Conservation (phyloP, 2,329 filamentous ascomycete genomes). For the Dissoconium aciculare region DNA sequence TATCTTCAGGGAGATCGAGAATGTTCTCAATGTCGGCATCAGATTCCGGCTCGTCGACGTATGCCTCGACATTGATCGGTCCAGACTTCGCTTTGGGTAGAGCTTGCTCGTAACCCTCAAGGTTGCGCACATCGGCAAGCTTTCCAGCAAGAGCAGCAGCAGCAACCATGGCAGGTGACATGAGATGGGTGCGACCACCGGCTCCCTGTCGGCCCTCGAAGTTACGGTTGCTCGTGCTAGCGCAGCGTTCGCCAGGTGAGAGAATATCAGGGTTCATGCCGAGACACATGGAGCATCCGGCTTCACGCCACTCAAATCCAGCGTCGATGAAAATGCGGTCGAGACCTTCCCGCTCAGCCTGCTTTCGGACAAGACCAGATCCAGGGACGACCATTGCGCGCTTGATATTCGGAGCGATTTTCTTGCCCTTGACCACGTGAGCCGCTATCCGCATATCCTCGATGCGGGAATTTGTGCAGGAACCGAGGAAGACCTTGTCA, state of each 20-base stretch:
- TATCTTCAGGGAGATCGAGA: conserved; percentile 49
- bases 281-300: conserved; percentile 96
- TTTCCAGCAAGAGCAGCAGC: conserved; percentile 80
- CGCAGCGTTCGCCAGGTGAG: conserved; percentile 80
- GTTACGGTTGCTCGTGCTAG: conserved; percentile 91
- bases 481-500: conserved; percentile 97
- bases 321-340: conserved; percentile 85
- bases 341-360: conserved; percentile 80
- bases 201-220: conserved; percentile 95
- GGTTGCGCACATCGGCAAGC: conserved; percentile 77
- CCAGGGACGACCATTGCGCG: conserved; percentile 93
- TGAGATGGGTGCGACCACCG: conserved; percentile 77
- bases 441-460: conserved; percentile 87
- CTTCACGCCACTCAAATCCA: conserved; percentile 95
- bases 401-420: conserved; percentile 77
- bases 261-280: conserved; percentile 99
- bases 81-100: conserved; percentile 28
- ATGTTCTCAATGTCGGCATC: conserved; percentile 51
- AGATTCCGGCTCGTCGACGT: conserved; percentile 42
- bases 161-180: conserved; percentile 95
- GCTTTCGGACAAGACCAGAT: conserved; percentile 82
- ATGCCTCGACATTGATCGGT: conserved; percentile 43
- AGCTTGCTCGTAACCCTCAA: conserved; percentile 41
- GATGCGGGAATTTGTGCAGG: conserved; percentile 93
- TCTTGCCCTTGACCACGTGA: conserved; percentile 70